Evolutionary conservation across 2,329 filamentous ascomycete genomes (phyloP), one percentile per base, ranked within the genome.

Genomic region (Sporothrix phasma): DNA sequence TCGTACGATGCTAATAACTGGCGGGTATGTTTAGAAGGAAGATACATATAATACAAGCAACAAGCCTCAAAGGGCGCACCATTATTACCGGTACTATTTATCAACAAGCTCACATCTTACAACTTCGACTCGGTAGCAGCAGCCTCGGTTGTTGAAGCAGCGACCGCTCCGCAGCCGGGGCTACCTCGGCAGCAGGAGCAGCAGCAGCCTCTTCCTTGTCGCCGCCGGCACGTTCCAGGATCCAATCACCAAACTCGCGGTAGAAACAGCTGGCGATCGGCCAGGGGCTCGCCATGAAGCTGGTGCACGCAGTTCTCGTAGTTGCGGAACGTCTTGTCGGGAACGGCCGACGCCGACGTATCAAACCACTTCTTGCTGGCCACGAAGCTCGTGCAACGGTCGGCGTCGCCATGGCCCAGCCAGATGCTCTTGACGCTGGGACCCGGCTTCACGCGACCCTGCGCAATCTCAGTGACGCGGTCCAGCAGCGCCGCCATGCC

Each of bases 261-360:
- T 77, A 78, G n/a, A 68, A 82, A 84, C 68, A 80, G 76, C 64
- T 81, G 78, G 71, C 78, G 80, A 64, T 78, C 80, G 8, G 76
- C 67, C 60, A 68, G 69, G 1, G 65, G 72, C 65, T 89, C 87
- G 1, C 80, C 77, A 72, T 89, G 87, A 68, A 89, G 74, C 76
- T 89, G 88, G 76, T 97, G 92, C 73, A 85, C 91, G 72, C 83
- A 89, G 10, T 89, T 92, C 34, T 89, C 84, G 73, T 94, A 96
- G 22, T 79, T 76, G 77, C 84, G 88, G 72, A 90, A 86, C 67
- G 81, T 82, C 71, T 85, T 88, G 73, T 95, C 90, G 69, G 81
- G 77, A 6, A 88, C 77, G 59, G 76, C 74, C 29, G 81, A 76
- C 68, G 83, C 76, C 37, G 62, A 54, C 22, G 29, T 19, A 24